A percentile compares a stretch with the other conserved stretches of the same genome.
Evolutionary conservation across 306 rosid species (phyloP).

Genomic region (Prinsepia uniflora): DNA sequence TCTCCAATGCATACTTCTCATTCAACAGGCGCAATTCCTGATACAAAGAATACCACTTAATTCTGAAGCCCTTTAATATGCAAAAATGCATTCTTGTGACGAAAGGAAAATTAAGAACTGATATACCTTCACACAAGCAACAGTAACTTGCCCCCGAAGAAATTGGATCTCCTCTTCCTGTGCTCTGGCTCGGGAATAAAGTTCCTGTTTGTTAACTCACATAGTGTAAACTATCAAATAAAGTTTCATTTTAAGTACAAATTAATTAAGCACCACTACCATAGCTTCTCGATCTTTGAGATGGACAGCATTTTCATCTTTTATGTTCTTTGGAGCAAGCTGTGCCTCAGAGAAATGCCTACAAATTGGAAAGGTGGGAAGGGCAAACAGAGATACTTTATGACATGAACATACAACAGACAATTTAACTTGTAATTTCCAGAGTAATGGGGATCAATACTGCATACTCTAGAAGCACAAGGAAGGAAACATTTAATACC

Average conservation of each 20-base stretch:
- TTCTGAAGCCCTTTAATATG: constrained; percentile 16
- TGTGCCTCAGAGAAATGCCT: constrained; percentile 47
- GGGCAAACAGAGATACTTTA: background rate
- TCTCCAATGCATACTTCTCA: constrained; percentile 83
- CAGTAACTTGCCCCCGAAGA: constrained; percentile 74
- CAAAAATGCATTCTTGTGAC: background rate
- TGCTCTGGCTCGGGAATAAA: constrained; percentile 52
- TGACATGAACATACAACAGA: background rate
- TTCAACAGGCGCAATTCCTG: constrained; percentile 77
- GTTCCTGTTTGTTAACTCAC: constrained; percentile 54
- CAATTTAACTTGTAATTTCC: background rate
- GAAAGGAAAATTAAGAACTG: constrained; percentile 10
- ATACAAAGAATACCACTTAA: constrained; percentile 28
- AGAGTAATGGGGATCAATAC: background rate
- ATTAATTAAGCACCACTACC: constrained; percentile 40
- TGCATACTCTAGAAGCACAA: background rate
- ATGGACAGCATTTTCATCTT: constrained; percentile 41
- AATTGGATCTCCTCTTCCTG: constrained; percentile 79
- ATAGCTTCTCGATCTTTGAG: constrained; percentile 55
- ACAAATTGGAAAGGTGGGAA: background rate
- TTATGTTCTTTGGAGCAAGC: constrained; percentile 44
- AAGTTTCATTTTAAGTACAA: constrained; percentile 20
- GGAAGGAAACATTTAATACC: background rate
- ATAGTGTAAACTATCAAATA: constrained; percentile 24
- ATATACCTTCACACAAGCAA: constrained; percentile 71